A percentile compares a stretch with the other conserved stretches of the same genome.
Conservation (phyloP, 1,284 basidiomycete species). For the Pseudomicrostroma phylloplanum region DNA sequence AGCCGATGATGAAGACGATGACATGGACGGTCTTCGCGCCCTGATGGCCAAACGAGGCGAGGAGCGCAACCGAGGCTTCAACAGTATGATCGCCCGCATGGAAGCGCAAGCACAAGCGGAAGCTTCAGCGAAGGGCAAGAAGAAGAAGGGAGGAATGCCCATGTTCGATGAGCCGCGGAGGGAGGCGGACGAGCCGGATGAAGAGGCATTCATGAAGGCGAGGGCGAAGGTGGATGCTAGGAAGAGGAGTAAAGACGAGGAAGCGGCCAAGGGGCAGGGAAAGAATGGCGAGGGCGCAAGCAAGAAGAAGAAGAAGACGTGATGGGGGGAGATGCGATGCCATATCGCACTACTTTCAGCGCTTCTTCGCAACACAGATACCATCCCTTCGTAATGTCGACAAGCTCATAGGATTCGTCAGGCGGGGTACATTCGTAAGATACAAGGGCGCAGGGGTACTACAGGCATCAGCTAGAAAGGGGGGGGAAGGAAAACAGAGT, state of each 20-base stretch:
- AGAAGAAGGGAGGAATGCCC: background rate
- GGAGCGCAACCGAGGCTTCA: background rate
- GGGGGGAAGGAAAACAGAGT: no score
- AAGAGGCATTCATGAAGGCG: constrained; percentile 4
- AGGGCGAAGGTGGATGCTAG: constrained; percentile 5
- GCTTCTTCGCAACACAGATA: no score
- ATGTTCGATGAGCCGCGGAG: background rate
- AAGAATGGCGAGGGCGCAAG: background rate
- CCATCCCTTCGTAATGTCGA: no score
- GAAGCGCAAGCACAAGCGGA: background rate
- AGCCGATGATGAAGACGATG: background rate
- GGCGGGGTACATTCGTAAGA: no score
- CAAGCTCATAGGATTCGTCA: no score
- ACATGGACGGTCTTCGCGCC: background rate
- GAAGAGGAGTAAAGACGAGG: background rate
- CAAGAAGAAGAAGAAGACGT: no score
- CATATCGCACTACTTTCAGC: no score
- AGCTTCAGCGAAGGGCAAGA: background rate
- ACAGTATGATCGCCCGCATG: constrained; percentile 3
- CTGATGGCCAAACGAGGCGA: background rate
- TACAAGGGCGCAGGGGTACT: no score
- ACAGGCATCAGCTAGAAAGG: no score
- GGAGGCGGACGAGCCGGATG: constrained; percentile 1
- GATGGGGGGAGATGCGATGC: no score
- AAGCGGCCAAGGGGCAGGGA: background rate